phyloP scores from a whole-genome alignment of 768 basidiomycete species.

The Omphalotus guepiniiformis region DNA sequence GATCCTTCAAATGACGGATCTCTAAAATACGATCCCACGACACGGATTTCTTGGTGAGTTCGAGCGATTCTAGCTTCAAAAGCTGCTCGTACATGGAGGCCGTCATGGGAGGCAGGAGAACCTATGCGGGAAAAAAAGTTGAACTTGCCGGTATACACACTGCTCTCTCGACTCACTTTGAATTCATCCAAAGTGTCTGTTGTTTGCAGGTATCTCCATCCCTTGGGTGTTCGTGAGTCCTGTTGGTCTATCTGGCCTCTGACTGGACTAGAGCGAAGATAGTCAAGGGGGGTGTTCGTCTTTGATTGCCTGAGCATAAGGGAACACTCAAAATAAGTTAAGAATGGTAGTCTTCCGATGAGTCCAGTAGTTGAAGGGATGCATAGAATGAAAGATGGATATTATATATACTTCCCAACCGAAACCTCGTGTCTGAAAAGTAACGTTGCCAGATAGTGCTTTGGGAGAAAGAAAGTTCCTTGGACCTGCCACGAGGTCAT shows the following conservation, averaged over 20 bases:
- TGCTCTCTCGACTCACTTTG: slow-evolving; percentile 39
- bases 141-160: slow-evolving; percentile 3
- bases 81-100: slow-evolving; percentile 63
- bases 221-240: slow-evolving; percentile 48
- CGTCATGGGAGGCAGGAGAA: slow-evolving; percentile 65
- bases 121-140: slow-evolving; percentile 32
- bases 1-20: slow-evolving; percentile 75
- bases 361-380: slow-evolving; percentile 13
- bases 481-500: not conserved
- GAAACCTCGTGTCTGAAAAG: slow-evolving; percentile 6
- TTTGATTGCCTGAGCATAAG: slow-evolving; percentile 12
- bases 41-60: slow-evolving; percentile 51
- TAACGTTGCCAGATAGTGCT: slow-evolving; percentile 3
- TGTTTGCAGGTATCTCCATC: slow-evolving; percentile 71
- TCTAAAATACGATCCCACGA: slow-evolving; percentile 69
- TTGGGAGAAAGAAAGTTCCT: not conserved
- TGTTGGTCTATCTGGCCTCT: slow-evolving; percentile 73
- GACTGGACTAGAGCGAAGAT: slow-evolving; percentile 60
- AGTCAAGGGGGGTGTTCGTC: slow-evolving; percentile 36
- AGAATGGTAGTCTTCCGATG: not conserved
- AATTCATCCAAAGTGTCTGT: slow-evolving; percentile 76
- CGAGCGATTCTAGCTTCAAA: slow-evolving; percentile 55
- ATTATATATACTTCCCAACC: slow-evolving; percentile 4
- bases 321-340: too few relatives aligned
- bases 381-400: slow-evolving; percentile 5